Evolutionary conservation across 176 grass and related monocot genomes (phyloP), one percentile per base, ranked within the genome.

Genomic region (Oryza officinalis): DNA sequence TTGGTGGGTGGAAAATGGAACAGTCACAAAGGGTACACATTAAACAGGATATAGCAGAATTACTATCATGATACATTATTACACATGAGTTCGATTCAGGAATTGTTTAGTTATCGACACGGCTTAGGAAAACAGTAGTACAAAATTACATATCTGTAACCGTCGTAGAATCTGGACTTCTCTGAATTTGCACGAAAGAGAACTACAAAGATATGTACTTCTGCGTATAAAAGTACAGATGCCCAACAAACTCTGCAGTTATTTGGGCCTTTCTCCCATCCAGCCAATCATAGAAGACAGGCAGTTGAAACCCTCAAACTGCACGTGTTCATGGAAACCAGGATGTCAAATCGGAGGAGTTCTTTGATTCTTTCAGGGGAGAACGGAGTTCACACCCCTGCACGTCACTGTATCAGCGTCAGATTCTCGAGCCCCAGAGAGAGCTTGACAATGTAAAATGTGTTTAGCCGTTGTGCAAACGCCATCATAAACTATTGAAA

Each of bases 341-440:
- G 18, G 22, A 32, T 76, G 50, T 69, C 87, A 85, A 75, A 84
- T 40, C 40, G 40, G 33, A 35, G n/a, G 33, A 73, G 4, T 64
- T 27, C 2, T 18, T 13, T 22, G 47, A 50, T 17, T 18, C 47
- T 28, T 69, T 31, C 4, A 30, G 31, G 45, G 65, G 14, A 18
- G 26, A 61, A 70, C 7, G 37, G 23, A 32, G 37, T n/a, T 44
- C 54, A 60, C 20, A 65, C 63, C 35, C n/a, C 5, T 18, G 20
- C 67, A 78, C 54, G 66, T 33, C 74, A 45, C 14, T 12, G 32
- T 54, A 35, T 13, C 69, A 27, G 8, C 37, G 46, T 60, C 76
- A 17, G 27, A 12, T 49, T 57, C 20, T 27, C 12, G 30, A 75
- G 46, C 4, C 22, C 35, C 23, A 28, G 5, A 1, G 23, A 69